Base-by-base conservation (phyloP, 2,329 filamentous ascomycete genomes). In the Endothia cerciana region DNA sequence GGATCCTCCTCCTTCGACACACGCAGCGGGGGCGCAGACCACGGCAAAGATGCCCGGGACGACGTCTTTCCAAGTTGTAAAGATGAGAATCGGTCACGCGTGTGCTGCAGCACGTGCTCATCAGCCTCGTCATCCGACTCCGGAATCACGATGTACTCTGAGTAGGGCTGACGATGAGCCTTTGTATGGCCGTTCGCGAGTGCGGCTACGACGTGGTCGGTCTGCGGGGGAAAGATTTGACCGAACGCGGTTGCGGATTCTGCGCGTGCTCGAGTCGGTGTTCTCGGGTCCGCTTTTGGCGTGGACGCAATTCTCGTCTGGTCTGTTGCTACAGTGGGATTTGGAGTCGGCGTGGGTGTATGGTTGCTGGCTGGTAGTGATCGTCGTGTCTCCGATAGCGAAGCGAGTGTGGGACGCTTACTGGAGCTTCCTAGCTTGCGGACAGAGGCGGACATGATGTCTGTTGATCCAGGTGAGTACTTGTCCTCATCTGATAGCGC, bases 21-120 rank as follows among this genome's bases (percentile, higher is more conserved):
- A 4, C 63, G 63, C 22, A 68, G 51, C 1, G 66, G 63, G 15
- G 66, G 66, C 36, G 49, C 56, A 30, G 60, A 58, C 66, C 66
- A 68, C 2, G 63, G 66, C 41, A 66, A 47, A 13, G 55, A 63
- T 1, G 49, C 41, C n/a, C 61, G 58, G 1, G 36, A n/a, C 7
- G 51, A 43, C 30, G 17, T 7, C 28, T 41, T 25, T 22, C 38
- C 15, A 11, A 45, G 41, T 5, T 4, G 19, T 11, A 60, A 57
- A 13, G 40, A 5, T 4, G 63, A 59, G 11, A 59, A 28, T 7
- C 15, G 38, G n/a, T 56, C 38, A 15, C 47, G 40, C 15, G 58
- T 49, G 47, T 63, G 36, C 2, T 36, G 59, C 22, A 68, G 53
- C 28, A 63, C 60, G 4, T 58, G 45, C n/a, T 68, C 63, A 13